phyloP scores from a whole-genome alignment of 805 yeast species.

The Teunomyces pallodes region DNA sequence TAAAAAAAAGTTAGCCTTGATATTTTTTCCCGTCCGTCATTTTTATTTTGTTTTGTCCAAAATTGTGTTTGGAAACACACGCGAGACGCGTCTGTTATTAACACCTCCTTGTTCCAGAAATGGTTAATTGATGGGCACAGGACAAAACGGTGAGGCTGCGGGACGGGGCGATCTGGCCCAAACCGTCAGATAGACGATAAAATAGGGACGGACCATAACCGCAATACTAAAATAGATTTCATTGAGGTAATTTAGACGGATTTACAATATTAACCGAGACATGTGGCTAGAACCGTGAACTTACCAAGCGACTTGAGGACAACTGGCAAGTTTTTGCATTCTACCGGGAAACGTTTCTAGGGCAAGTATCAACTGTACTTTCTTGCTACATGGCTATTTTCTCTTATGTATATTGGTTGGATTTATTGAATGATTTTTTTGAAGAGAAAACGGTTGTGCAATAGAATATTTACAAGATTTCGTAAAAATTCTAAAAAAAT shows the following conservation, averaged over 20 bases:
- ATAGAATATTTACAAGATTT: neutral
- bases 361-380: too few relatives aligned
- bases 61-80: constrained; percentile 3
- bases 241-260: too few relatives aligned
- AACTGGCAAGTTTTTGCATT: neutral
- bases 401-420: neutral
- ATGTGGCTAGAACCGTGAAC: neutral
- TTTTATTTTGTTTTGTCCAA: neutral
- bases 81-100: constrained; percentile 3
- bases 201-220: neutral
- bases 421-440: too few relatives aligned
- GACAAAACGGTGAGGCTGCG: neutral
- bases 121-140: neutral
- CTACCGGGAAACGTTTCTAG: too few relatives aligned
- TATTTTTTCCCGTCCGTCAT: neutral
- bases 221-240: neutral
- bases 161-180: neutral
- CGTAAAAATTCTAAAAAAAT: neutral
- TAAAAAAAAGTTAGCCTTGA: neutral
- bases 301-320: neutral
- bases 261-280: neutral
- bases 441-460: neutral
- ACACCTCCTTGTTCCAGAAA: constrained; percentile 2
- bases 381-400: too few relatives aligned
- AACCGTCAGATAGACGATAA: neutral